Percentiles rank a stretch among this genome's conserved stretches.
phyloP scores from a whole-genome alignment of 352 stramenopile genomes.

The Globisporangium polare region DNA sequence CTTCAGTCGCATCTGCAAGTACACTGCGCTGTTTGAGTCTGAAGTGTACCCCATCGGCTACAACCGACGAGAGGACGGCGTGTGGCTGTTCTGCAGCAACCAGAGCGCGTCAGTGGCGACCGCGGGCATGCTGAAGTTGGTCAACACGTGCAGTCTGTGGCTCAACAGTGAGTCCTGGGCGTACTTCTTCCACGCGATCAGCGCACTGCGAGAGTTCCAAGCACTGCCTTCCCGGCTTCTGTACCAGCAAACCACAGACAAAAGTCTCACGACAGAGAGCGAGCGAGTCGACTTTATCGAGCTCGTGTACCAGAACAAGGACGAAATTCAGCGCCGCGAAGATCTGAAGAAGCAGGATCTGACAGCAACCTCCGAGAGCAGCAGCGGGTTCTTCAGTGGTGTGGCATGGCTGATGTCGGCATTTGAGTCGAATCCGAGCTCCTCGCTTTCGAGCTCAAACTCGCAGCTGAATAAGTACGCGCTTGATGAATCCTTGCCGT shows the following conservation, averaged over 20 bases:
- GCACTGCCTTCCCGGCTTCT: conserved; percentile 50
- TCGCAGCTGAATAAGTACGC: background rate
- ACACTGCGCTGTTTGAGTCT: conserved; percentile 54
- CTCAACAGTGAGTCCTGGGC: conserved; percentile 54
- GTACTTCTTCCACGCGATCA: conserved; percentile 59
- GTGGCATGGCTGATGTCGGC: conserved; percentile 70
- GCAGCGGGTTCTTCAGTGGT: conserved; percentile 62
- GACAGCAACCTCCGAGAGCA: conserved; percentile 16
- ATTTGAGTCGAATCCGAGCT: conserved; percentile 44
- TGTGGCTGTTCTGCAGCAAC: conserved; percentile 62
- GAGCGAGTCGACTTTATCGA: conserved; percentile 56
- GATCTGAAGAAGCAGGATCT: conserved; percentile 32
- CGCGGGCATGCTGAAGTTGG: conserved; percentile 67
- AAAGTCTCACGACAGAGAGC: conserved; percentile 28
- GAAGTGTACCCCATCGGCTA: conserved; percentile 59
- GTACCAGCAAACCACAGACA: conserved; percentile 9
- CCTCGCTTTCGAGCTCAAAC: conserved; percentile 13
- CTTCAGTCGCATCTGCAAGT: conserved; percentile 63
- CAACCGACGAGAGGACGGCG: conserved; percentile 50
- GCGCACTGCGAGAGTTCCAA: conserved; percentile 57
- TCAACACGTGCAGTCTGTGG: conserved; percentile 47
- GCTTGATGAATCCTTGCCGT: conserved; percentile 19
- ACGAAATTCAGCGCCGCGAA: conserved; percentile 45
- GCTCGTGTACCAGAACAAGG: conserved; percentile 55
- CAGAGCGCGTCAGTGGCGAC: conserved; percentile 63